A percentile compares a stretch with the other conserved stretches of the same genome.
These are phyloP conservation scores for Metarhizium humberi DNA, from an alignment of 2,329 filamentous ascomycete species.

Conservation along the genomic window DNA sequence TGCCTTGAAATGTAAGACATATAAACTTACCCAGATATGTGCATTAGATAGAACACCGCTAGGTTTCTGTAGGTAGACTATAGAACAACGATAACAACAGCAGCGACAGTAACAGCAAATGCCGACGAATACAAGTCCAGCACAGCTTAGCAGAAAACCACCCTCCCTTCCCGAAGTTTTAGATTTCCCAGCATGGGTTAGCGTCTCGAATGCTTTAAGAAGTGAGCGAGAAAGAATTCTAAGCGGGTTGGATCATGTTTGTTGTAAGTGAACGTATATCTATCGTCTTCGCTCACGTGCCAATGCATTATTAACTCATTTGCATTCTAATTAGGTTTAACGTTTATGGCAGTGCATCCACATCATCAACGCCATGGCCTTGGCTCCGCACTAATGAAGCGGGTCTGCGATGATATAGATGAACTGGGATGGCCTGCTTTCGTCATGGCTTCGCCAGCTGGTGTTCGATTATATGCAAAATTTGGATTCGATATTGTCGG, in stretches of 20 bases:
- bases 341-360: neutral
- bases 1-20: neutral
- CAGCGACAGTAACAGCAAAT: neutral
- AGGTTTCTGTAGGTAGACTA: neutral
- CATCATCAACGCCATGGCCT: conserved; percentile 1
- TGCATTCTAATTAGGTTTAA: neutral
- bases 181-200: neutral
- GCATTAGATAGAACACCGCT: neutral
- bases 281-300: neutral
- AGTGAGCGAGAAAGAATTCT: neutral
- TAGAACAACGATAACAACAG: neutral
- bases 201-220: neutral
- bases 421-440: neutral
- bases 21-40: neutral
- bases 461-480: neutral
- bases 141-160: neutral
- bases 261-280: neutral
- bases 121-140: neutral
- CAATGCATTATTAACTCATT: neutral
- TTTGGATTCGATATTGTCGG: conserved; percentile 1
- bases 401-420: neutral
- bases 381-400: neutral
- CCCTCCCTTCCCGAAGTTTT: neutral
- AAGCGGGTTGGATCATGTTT: neutral
- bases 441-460: conserved; percentile 4